These are phyloP conservation scores for Penicillium concentricum DNA, from an alignment of 2,329 filamentous ascomycete genomes.

Conservation along the genomic window DNA sequence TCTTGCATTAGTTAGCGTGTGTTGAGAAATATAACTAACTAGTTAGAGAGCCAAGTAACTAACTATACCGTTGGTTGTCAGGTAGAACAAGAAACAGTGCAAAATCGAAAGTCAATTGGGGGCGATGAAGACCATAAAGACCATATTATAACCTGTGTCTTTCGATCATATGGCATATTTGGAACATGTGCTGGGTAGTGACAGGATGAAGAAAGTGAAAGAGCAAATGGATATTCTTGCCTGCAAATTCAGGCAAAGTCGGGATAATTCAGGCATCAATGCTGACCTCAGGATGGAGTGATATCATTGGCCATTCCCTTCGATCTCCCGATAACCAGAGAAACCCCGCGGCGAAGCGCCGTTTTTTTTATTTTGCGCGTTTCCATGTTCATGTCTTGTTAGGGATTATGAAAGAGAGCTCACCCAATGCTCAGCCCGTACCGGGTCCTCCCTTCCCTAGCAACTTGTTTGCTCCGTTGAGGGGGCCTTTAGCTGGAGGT, in stretches of 20 bases:
- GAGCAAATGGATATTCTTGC: not conserved
- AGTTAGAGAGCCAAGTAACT: too few species aligned
- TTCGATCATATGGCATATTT: not conserved
- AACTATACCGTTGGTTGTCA: too few species aligned
- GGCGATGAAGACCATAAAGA: too few species aligned
- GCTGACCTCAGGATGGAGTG: not conserved
- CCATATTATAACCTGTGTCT: too few species aligned
- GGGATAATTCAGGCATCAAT: not conserved
- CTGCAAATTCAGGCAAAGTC: not conserved
- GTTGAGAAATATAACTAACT: too few species aligned
- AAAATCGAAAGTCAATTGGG: too few species aligned
- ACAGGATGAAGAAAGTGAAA: not conserved
- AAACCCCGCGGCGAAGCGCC: not conserved
- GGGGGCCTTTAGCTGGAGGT: slow-evolving; percentile 24
- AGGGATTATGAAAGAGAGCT: slow-evolving; percentile 18
- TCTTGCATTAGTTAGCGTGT: too few species aligned
- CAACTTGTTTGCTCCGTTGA: slow-evolving; percentile 7
- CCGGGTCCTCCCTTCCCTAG: slow-evolving; percentile 6
- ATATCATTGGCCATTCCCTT: slow-evolving; percentile 1
- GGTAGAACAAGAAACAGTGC: too few species aligned
- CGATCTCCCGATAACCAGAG: slow-evolving; percentile 1
- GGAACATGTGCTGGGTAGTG: not conserved
- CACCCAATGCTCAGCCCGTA: slow-evolving; percentile 4
- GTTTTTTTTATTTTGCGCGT: not conserved
- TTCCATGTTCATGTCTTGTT: not conserved